phyloP scores from a whole-genome alignment of 805 yeast species.

The Scheffersomyces spartinae region DNA sequence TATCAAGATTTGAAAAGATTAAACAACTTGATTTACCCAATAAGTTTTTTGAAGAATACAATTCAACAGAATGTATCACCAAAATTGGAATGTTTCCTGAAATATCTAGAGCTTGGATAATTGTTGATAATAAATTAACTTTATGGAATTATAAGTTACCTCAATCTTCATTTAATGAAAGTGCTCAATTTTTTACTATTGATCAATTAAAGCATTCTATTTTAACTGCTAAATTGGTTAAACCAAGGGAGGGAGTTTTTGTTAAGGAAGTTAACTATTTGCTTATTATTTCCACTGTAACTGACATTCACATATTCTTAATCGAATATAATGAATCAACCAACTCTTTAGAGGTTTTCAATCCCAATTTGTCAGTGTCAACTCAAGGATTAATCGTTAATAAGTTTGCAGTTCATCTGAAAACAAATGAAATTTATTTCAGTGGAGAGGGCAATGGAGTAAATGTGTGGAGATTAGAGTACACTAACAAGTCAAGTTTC shows the following conservation, averaged over 20 bases:
- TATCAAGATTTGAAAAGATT: slow-evolving; percentile 69
- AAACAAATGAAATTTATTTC: slow-evolving; percentile 73
- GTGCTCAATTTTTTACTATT: slow-evolving; percentile 58
- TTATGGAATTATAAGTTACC: slow-evolving; percentile 72
- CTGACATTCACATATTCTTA: slow-evolving; percentile 67
- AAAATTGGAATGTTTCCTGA: slow-evolving; percentile 79
- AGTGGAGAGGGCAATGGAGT: slow-evolving; percentile 69
- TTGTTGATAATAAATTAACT: slow-evolving; percentile 67
- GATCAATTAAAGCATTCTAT: slow-evolving; percentile 77
- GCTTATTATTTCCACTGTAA: slow-evolving; percentile 68
- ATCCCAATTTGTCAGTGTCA: slow-evolving; percentile 74
- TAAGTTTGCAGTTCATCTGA: slow-evolving; percentile 44
- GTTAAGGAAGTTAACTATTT: slow-evolving; percentile 65
- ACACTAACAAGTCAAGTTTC: slow-evolving; percentile 78
- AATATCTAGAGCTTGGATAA: slow-evolving; percentile 75
- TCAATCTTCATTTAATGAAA: slow-evolving; percentile 32
- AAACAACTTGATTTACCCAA: slow-evolving; percentile 69
- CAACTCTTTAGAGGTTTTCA: slow-evolving; percentile 55
- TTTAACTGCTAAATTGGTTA: slow-evolving; percentile 61
- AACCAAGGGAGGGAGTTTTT: slow-evolving; percentile 74
- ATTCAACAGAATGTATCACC: slow-evolving; percentile 51
- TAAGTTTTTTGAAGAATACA: slow-evolving; percentile 61
- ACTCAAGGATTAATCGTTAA: slow-evolving; percentile 67
- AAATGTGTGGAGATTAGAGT: slow-evolving; percentile 80
- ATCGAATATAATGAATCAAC: slow-evolving; percentile 37